Percentiles rank a stretch among this genome's conserved stretches.
phyloP scores from a whole-genome alignment of 345 rosid genomes.

The Aurinia saxatilis region DNA sequence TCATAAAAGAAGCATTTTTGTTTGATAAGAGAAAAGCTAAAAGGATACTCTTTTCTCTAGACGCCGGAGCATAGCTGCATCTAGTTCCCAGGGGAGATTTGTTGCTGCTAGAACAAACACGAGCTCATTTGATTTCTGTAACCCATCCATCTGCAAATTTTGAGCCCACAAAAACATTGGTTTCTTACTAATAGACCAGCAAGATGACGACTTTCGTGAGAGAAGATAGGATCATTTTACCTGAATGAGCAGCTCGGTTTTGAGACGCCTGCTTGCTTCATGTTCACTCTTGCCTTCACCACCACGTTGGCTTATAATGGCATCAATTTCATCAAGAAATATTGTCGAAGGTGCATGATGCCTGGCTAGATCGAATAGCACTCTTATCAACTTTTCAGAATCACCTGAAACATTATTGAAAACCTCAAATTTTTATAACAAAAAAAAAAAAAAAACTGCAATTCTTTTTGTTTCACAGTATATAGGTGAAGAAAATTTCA shows the following conservation, averaged over 20 bases:
- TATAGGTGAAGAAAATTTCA: neutral
- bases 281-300: constrained; percentile 96
- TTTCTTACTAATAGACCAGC: neutral
- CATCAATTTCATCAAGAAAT: constrained; percentile 95
- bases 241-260: constrained; percentile 98
- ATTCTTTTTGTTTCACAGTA: neutral
- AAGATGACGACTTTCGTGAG: neutral
- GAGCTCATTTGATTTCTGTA: constrained; percentile 72
- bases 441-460: neutral
- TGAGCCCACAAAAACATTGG: neutral
- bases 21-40: neutral
- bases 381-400: constrained; percentile 89
- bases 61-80: constrained; percentile 97
- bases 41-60: constrained; percentile 97
- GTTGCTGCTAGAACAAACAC: constrained; percentile 98
- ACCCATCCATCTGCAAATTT: constrained; percentile 88
- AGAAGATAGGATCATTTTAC: constrained; percentile 28
- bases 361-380: constrained; percentile 91
- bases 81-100: constrained; percentile 97
- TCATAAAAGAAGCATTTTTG: neutral
- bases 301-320: constrained; percentile 95
- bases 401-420: constrained; percentile 97
- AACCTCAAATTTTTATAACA: neutral
- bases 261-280: constrained; percentile 98
- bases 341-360: constrained; percentile 97